phyloP scores from a whole-genome alignment of 495 filamentous ascomycete species.

The Aspergillus diversus region DNA sequence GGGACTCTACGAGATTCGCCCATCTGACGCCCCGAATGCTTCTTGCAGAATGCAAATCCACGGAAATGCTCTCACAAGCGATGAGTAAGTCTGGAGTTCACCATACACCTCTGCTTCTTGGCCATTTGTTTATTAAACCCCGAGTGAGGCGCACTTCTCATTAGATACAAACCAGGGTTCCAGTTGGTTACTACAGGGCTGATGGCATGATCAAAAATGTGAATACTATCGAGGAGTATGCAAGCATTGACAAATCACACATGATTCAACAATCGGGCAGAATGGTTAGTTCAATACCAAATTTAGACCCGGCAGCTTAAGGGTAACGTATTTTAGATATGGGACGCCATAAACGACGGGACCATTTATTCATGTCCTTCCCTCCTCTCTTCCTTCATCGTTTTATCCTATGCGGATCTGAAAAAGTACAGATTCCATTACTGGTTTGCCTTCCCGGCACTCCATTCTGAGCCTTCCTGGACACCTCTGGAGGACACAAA shows the following conservation, averaged over 20 bases:
- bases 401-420: constrained; percentile 92
- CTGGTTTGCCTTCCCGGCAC: constrained; percentile 92
- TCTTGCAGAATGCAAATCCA: constrained; percentile 87
- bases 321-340: constrained; percentile 61
- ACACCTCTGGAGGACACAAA: constrained; percentile 37
- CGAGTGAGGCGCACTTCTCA: background rate
- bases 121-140: background rate
- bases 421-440: constrained; percentile 96
- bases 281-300: constrained; percentile 58
- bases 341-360: constrained; percentile 95
- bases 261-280: constrained; percentile 74
- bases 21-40: constrained; percentile 65
- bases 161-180: constrained; percentile 57
- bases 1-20: constrained; percentile 86
- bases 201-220: constrained; percentile 95
- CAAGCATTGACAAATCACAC: constrained; percentile 68
- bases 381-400: constrained; percentile 80
- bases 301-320: background rate
- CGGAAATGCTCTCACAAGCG: constrained; percentile 78
- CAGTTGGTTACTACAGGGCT: constrained; percentile 72
- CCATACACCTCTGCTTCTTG: background rate
- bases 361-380: constrained; percentile 95
- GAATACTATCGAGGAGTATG: constrained; percentile 95
- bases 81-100: constrained; percentile 64
- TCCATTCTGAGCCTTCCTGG: constrained; percentile 88